Evolutionary conservation across 1,139 yeast genomes (phyloP).

Genomic region (Kodamaea plutei): DNA sequence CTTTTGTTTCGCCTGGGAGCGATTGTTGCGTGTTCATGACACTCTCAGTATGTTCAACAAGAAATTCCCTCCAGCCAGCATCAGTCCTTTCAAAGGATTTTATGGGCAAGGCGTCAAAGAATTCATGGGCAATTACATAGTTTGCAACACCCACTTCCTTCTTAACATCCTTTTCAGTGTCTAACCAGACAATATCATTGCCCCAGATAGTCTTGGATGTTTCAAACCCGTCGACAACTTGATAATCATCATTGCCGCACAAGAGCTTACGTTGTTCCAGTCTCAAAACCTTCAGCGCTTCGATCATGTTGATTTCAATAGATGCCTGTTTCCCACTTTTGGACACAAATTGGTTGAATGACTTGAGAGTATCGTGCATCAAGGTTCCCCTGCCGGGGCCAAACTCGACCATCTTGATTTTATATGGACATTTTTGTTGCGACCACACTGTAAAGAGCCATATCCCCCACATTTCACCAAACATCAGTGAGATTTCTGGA

Average conservation of each 20-base stretch:
- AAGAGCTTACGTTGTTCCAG: slow-evolving; percentile 51
- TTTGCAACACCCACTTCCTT: slow-evolving; percentile 41
- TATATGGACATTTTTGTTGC: slow-evolving; percentile 46
- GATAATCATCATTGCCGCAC: slow-evolving; percentile 29
- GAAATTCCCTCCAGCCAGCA: slow-evolving; percentile 73
- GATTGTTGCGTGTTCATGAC: slow-evolving; percentile 38
- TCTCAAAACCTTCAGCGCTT: slow-evolving; percentile 67
- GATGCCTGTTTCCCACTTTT: slow-evolving; percentile 20
- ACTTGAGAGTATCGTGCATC: slow-evolving; percentile 58
- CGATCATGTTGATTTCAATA: slow-evolving; percentile 56
- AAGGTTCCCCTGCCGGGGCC: slow-evolving; percentile 88
- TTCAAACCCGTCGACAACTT: slow-evolving; percentile 29
- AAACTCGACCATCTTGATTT: slow-evolving; percentile 65
- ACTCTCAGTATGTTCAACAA: slow-evolving; percentile 53
- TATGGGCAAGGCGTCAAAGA: slow-evolving; percentile 83
- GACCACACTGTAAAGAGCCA: slow-evolving; percentile 67
- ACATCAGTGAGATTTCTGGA: slow-evolving; percentile 84
- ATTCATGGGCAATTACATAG: slow-evolving; percentile 77
- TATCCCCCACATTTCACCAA: slow-evolving; percentile 81
- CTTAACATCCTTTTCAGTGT: slow-evolving; percentile 56
- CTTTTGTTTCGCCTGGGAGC: slow-evolving; percentile 16
- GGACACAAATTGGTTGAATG: slow-evolving; percentile 41
- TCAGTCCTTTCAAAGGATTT: slow-evolving; percentile 61
- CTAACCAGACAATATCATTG: slow-evolving; percentile 61
- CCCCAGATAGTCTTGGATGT: slow-evolving; percentile 50